Percentiles rank a stretch among this genome's conserved stretches.
These are phyloP conservation scores for Colletotrichum sp. DNA, from an alignment of 2,329 filamentous ascomycete species.

Conservation along the genomic window DNA sequence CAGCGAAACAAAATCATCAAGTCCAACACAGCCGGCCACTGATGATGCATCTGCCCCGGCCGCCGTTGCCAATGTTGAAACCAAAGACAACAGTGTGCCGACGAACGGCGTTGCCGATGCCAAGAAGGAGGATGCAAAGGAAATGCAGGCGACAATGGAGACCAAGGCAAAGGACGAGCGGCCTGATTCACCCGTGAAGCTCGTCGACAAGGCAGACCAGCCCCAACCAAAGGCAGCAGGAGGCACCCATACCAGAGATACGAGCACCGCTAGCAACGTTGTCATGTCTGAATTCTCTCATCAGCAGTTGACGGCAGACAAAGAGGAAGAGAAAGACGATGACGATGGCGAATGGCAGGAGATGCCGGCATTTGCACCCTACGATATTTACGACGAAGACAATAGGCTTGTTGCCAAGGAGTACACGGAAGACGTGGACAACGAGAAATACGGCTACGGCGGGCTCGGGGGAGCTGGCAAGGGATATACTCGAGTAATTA, in stretches of 20 bases:
- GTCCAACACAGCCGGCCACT: background rate
- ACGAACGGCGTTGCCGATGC: background rate
- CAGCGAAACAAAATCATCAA: background rate
- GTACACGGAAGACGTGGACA: constrained; percentile 74
- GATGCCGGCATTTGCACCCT: constrained; percentile 92
- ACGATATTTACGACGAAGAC: constrained; percentile 96
- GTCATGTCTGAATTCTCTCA: constrained; percentile 88
- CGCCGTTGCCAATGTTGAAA: background rate
- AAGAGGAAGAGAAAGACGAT: constrained; percentile 54
- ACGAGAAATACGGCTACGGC: constrained; percentile 70
- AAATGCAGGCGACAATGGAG: background rate
- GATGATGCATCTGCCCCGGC: background rate
- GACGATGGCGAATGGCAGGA: constrained; percentile 84
- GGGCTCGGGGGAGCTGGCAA: constrained; percentile 89
- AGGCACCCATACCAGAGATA: constrained; percentile 29
- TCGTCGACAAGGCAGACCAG: constrained; percentile 16
- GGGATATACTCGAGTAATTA: constrained; percentile 92
- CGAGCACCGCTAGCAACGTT: constrained; percentile 41
- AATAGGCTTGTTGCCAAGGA: constrained; percentile 86
- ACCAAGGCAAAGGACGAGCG: background rate
- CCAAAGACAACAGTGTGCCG: background rate
- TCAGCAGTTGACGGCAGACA: constrained; percentile 71
- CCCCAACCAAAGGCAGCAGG: constrained; percentile 13
- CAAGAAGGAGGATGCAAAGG: background rate
- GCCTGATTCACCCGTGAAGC: background rate